These are phyloP conservation scores for Vigna hirtella DNA, from an alignment of 306 rosid genomes.

Conservation along the genomic window DNA sequence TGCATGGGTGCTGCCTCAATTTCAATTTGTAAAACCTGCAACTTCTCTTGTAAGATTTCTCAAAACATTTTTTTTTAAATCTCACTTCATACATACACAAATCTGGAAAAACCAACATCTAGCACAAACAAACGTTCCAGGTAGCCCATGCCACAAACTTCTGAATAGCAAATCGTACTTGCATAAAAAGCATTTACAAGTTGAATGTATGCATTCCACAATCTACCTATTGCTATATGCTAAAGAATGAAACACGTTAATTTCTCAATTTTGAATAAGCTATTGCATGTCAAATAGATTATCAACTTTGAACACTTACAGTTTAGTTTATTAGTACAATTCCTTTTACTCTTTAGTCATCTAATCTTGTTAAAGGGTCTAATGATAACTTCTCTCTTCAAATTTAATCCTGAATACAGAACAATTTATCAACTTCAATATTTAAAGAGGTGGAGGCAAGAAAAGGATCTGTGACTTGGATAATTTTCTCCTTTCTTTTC, in stretches of 20 bases:
- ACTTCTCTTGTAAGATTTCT: slow-evolving; percentile 35
- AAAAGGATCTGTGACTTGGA: background rate
- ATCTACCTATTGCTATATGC: background rate
- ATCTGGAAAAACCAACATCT: background rate
- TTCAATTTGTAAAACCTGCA: slow-evolving; percentile 82
- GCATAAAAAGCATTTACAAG: slow-evolving; percentile 7
- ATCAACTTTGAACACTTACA: background rate
- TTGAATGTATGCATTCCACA: background rate
- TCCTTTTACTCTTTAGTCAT: slow-evolving; percentile 6
- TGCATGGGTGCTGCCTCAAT: slow-evolving; percentile 81
- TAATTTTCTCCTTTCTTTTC: slow-evolving; percentile 15
- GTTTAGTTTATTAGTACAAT: background rate
- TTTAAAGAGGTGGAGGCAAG: background rate
- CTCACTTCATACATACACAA: slow-evolving; percentile 20
- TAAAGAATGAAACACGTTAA: background rate
- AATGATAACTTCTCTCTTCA: background rate
- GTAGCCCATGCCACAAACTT: background rate
- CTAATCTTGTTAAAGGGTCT: background rate
- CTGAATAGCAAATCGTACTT: background rate
- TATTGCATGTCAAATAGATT: background rate
- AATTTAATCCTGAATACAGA: slow-evolving; percentile 11
- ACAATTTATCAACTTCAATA: background rate
- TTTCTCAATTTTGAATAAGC: slow-evolving; percentile 28
- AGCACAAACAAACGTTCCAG: background rate
- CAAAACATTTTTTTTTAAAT: slow-evolving; percentile 10